A percentile compares a stretch with the other conserved stretches of the same genome.
Evolutionary conservation across 768 basidiomycete genomes (phyloP).

Genomic region (Coprinellus aureogranulatus): DNA sequence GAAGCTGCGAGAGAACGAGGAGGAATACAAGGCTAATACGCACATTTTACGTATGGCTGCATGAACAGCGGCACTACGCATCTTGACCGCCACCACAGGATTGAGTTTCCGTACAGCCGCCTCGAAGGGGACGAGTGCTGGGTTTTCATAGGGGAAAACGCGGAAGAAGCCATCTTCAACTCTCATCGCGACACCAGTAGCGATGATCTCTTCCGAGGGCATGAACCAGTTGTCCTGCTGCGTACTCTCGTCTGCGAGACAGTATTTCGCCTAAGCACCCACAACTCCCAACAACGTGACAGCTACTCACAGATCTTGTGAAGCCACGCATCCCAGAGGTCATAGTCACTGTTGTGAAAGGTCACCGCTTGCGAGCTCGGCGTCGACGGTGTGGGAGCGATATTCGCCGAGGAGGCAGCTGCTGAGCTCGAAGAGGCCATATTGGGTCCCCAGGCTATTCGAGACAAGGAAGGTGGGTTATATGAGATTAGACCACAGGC

Average conservation of each 20-base stretch:
- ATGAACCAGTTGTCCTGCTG: conserved; percentile 80
- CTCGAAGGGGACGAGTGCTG: conserved; percentile 72
- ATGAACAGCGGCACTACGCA: conserved; percentile 72
- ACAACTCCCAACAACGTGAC: background rate
- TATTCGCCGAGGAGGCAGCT: conserved; percentile 3
- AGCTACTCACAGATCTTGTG: conserved; percentile 63
- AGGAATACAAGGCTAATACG: conserved; percentile 22
- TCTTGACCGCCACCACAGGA: conserved; percentile 80
- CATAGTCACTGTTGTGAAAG: conserved; percentile 65
- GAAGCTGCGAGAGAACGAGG: conserved; percentile 5
- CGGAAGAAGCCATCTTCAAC: conserved; percentile 62
- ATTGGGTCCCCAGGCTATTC: conserved; percentile 3
- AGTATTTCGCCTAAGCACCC: background rate
- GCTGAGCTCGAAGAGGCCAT: conserved; percentile 6
- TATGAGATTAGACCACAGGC: background rate
- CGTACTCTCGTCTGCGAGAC: conserved; percentile 47
- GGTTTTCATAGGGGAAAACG: conserved; percentile 85
- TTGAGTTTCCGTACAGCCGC: conserved; percentile 73
- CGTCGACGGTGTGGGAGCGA: background rate
- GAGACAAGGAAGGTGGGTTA: conserved; percentile 4
- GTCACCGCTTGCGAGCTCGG: conserved; percentile 30
- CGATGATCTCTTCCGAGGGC: conserved; percentile 65
- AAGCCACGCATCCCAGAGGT: conserved; percentile 74
- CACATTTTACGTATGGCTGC: conserved; percentile 69
- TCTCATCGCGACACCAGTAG: conserved; percentile 73